A percentile compares a stretch with the other conserved stretches of the same genome.
Conservation (phyloP, 345 rosid species). For the Acer saccharum region DNA sequence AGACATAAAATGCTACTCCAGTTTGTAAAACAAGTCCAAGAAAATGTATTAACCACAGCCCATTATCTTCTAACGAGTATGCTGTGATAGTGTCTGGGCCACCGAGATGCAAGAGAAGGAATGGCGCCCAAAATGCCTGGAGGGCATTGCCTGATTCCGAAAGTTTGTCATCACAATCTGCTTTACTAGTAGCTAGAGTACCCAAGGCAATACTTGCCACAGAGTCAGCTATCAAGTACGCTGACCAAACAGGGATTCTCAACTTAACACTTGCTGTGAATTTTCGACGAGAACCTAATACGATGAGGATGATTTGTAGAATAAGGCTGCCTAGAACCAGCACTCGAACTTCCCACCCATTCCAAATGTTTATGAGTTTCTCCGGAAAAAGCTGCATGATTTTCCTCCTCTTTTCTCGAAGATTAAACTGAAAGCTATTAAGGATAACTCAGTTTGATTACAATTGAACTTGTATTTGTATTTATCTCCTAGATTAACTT, state of each 20-base stretch:
- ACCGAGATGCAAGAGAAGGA: constrained; percentile 47
- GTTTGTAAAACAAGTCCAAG: constrained; percentile 28
- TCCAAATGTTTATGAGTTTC: constrained; percentile 11
- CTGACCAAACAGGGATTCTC: constrained; percentile 10
- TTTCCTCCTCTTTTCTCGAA: too few species aligned
- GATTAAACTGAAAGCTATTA: too few species aligned
- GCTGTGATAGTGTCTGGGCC: constrained; percentile 50
- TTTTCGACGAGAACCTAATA: constrained; percentile 21
- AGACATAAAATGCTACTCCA: constrained; percentile 23
- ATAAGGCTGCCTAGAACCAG: constrained; percentile 24
- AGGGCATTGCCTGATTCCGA: not conserved
- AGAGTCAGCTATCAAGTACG: constrained; percentile 28
- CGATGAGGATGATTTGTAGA: constrained; percentile 25
- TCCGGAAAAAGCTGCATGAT: too few species aligned
- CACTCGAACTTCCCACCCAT: constrained; percentile 32
- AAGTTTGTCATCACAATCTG: not conserved
- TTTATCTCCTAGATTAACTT: too few species aligned
- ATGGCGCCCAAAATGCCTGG: constrained; percentile 40
- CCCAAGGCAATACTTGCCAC: constrained; percentile 23
- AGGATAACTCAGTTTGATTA: too few species aligned
- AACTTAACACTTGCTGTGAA: not conserved
- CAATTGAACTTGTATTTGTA: too few species aligned
- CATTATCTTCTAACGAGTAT: constrained; percentile 37
- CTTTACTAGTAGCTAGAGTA: not conserved
- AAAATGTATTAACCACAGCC: constrained; percentile 39